Evolutionary conservation across 1,284 basidiomycete genomes (phyloP).

Genomic region (Veloporphyrellus conicus): DNA sequence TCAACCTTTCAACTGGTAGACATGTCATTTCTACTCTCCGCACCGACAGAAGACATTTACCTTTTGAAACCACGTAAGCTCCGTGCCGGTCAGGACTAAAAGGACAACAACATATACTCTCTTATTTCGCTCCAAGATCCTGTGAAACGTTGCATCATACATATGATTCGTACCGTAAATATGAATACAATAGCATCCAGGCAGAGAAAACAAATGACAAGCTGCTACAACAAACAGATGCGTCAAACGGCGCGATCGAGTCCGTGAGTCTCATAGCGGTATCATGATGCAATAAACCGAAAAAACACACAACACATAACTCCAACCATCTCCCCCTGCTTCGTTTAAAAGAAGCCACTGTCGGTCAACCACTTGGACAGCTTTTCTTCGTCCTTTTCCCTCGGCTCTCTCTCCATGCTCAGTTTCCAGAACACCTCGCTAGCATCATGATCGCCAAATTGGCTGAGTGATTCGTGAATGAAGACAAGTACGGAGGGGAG

Average conservation of each 20-base stretch:
- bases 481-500: slow-evolving; percentile 57
- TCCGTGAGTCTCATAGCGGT: neutral
- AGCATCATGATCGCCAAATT: slow-evolving; percentile 42
- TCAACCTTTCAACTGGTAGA: no score
- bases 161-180: no score
- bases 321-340: neutral
- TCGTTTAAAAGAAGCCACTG: slow-evolving; percentile 49
- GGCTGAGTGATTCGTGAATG: slow-evolving; percentile 52
- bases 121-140: no score
- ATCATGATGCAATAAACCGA: slow-evolving; percentile 2
- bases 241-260: neutral
- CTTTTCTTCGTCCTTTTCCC: slow-evolving; percentile 70
- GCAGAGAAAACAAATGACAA: neutral
- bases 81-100: no score
- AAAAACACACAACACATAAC: neutral
- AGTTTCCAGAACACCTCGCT: slow-evolving; percentile 60
- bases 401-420: slow-evolving; percentile 67
- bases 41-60: no score
- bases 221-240: neutral
- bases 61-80: no score
- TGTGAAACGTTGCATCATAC: slow-evolving; percentile 3
- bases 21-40: no score
- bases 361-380: slow-evolving; percentile 61
- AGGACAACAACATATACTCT: no score
- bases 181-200: slow-evolving; percentile 12